Conservation (phyloP, 192 early-diverging fungal genomes). For the Gigaspora rosea region DNA sequence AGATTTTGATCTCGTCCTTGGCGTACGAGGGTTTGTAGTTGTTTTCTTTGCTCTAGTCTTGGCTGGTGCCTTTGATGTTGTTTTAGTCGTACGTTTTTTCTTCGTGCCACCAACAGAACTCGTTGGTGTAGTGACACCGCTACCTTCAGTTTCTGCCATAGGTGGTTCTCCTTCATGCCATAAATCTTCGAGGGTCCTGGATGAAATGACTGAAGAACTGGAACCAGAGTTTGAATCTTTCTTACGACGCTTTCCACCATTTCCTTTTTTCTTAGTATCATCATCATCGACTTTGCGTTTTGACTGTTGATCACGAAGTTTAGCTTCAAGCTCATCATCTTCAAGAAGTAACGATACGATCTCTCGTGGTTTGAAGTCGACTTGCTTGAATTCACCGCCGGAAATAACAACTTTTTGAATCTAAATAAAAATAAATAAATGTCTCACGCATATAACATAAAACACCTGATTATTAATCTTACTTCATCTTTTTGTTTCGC, state of each 20-base stretch:
- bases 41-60: too few relatives aligned
- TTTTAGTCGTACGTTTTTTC: neutral
- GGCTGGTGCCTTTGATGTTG: neutral
- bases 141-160: slow-evolving; percentile 16
- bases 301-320: slow-evolving; percentile 55
- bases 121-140: slow-evolving; percentile 16
- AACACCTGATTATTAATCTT: neutral
- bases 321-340: slow-evolving; percentile 65
- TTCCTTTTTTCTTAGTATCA: slow-evolving; percentile 38
- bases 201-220: neutral
- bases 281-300: slow-evolving; percentile 60
- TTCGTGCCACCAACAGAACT: slow-evolving; percentile 7
- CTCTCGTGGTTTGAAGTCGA: slow-evolving; percentile 88
- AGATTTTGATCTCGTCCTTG: too few relatives aligned
- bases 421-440: slow-evolving; percentile 23
- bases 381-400: slow-evolving; percentile 82
- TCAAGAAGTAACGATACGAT: slow-evolving; percentile 84
- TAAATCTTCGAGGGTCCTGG: slow-evolving; percentile 4
- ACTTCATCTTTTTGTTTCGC: slow-evolving; percentile 87
- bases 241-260: slow-evolving; percentile 27
- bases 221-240: slow-evolving; percentile 6
- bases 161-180: slow-evolving; percentile 17
- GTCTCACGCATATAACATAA: neutral
- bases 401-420: slow-evolving; percentile 93
- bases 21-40: too few relatives aligned